A percentile compares a stretch with the other conserved stretches of the same genome.
Evolutionary conservation across 257 asterid genomes (phyloP).

Genomic region (Solanum etuberosum): DNA sequence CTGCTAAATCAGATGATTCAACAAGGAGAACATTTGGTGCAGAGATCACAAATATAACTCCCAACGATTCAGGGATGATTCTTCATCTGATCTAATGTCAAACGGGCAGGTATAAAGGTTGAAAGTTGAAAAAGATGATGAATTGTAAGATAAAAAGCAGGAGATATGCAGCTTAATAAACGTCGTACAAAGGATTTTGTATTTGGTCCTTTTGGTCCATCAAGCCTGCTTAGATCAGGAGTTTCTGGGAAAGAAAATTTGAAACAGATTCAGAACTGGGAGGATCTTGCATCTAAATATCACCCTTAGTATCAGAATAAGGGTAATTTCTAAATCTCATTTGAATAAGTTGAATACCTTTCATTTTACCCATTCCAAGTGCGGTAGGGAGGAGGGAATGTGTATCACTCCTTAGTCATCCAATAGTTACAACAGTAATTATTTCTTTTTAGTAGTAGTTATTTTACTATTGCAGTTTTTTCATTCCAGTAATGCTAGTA

Average conservation of each 20-base stretch:
- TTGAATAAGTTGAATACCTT: background rate
- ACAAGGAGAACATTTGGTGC: constrained; percentile 46
- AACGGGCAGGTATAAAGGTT: constrained; percentile 7
- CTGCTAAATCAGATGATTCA: constrained; percentile 15
- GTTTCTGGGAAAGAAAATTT: constrained; percentile 11
- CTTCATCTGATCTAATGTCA: constrained; percentile 13
- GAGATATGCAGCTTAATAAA: constrained; percentile 18
- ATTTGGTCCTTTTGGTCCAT: constrained; percentile 51
- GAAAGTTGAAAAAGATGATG: background rate
- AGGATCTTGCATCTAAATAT: constrained; percentile 19
- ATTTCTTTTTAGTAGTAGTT: no score
- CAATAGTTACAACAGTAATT: no score
- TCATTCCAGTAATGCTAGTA: no score
- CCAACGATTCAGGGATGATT: constrained; percentile 23
- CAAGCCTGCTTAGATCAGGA: constrained; percentile 6
- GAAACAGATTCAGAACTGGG: constrained; percentile 19
- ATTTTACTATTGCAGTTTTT: no score
- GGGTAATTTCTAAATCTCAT: constrained; percentile 21
- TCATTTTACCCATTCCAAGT: background rate
- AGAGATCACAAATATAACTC: constrained; percentile 35
- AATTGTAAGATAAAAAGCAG: background rate
- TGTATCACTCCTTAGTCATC: no score
- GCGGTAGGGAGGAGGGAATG: background rate
- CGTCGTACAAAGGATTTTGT: constrained; percentile 30
- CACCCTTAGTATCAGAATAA: constrained; percentile 42